Base-by-base conservation (phyloP, 805 yeast species). In the Hanseniaspora osmophila region DNA sequence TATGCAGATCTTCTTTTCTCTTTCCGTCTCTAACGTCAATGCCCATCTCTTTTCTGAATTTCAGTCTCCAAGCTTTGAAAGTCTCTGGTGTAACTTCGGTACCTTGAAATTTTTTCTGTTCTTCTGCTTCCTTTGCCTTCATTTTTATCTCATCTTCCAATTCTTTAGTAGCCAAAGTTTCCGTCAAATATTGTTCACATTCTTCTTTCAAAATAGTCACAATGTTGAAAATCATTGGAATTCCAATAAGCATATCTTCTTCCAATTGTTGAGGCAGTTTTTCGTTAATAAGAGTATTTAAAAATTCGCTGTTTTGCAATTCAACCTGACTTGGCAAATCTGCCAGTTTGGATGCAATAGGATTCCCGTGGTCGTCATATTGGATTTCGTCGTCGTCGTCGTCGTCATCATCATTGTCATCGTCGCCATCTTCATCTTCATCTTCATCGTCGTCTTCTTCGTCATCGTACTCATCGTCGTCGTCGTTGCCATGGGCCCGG, bases 91-190 rank as follows among this genome's bases (percentile, higher is more conserved):
- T 90, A 6, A 90, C 96, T 45, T 82, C 75, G 1, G 97, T 92
- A 33, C 98, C 98, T 37, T 71, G 69, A 64, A 90, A 90, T 63
- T 92, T 92, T 60, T 80, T 80, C 60, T 86, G 94, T 59, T 87
- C 96, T 61, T 80, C 80, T 54, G 69, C 71, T 60, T 92, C 97
- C 51, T 76, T 77, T 18, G 70, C 78, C 44, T 70, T 65, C 16
- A 82, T 63, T 50, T 71, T 73, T 43, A 70, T 67, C 50, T 84
- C 86, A 52, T 78, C 73, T 50, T 64, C 62, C 46, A 70, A 69
- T 54, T 84, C 88, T 33, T 66, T 69, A 6, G 51, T 54, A 13
- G 68, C 65, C 41, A 83, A 67, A 51, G 80, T 78, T n/a, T 68
- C 63, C 29, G 70, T 74, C 55, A 85, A 84, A 51, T 75, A 56